phyloP scores from a whole-genome alignment of 1,284 basidiomycete genomes.

The Violaceomyces palustris region DNA sequence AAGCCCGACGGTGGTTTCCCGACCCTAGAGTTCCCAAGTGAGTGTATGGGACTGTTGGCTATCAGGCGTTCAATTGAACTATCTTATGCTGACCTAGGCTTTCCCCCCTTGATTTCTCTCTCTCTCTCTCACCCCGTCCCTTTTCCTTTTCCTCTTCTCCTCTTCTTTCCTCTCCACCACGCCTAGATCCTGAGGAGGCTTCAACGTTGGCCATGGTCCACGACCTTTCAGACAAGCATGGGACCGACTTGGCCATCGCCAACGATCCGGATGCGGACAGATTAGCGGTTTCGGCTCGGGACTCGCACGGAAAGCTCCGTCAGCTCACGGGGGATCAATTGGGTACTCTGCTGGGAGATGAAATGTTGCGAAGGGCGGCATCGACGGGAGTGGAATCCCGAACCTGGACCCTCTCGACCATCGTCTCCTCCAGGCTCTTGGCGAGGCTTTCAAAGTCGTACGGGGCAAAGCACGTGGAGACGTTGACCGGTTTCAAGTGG shows the following conservation, averaged over 20 bases:
- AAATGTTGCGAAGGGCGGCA: conserved; percentile 29
- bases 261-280: conserved; percentile 46
- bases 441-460: conserved; percentile 28
- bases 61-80: no score
- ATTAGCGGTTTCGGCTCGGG: conserved; percentile 33
- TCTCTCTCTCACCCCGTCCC: not conserved
- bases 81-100: not conserved
- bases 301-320: conserved; percentile 19
- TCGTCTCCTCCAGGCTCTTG: conserved; percentile 35
- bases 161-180: not conserved
- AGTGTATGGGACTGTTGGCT: no score
- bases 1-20: conserved; percentile 41
- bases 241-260: conserved; percentile 35
- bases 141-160: not conserved
- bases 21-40: conserved; percentile 42
- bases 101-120: no score
- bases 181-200: conserved; percentile 38
- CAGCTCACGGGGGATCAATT: conserved; percentile 43
- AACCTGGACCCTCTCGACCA: conserved; percentile 36
- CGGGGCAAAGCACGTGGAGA: conserved; percentile 33
- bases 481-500: conserved; percentile 48
- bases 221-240: conserved; percentile 32
- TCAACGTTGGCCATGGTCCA: conserved; percentile 41
- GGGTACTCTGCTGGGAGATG: conserved; percentile 38
- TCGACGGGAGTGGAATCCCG: conserved; percentile 4